Evolutionary conservation across 1,139 yeast genomes (phyloP).

Genomic region (Wickerhamomyces sp.): DNA sequence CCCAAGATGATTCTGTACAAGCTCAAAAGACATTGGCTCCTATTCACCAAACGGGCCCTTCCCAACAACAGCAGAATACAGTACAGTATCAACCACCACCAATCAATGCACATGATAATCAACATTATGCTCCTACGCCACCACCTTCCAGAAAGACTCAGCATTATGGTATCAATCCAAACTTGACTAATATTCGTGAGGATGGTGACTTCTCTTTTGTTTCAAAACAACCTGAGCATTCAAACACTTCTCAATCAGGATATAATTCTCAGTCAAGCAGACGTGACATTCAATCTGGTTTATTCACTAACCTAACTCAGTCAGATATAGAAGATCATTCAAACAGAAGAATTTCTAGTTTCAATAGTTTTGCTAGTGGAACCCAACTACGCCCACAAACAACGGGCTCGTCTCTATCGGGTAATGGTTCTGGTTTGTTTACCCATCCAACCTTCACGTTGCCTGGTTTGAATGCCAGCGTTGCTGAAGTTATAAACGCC

Average conservation of each 20-base stretch:
- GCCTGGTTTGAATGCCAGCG: constrained; percentile 69
- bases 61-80: neutral
- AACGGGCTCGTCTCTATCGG: constrained; percentile 31
- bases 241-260: constrained; percentile 11
- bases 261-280: constrained; percentile 21
- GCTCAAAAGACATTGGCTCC: neutral
- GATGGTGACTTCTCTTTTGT: constrained; percentile 18
- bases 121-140: constrained; percentile 35
- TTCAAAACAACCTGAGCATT: constrained; percentile 9
- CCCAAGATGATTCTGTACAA: constrained; percentile 1
- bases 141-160: constrained; percentile 63
- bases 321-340: constrained; percentile 29
- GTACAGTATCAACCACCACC: constrained; percentile 4
- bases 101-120: too few relatives aligned
- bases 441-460: constrained; percentile 51
- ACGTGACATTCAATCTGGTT: constrained; percentile 48
- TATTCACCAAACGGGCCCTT: neutral
- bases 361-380: constrained; percentile 20
- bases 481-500: constrained; percentile 81
- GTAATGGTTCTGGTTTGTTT: constrained; percentile 32
- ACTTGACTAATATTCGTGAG: constrained; percentile 22
- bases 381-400: constrained; percentile 31
- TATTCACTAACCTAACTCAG: constrained; percentile 47
- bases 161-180: constrained; percentile 9
- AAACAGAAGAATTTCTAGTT: constrained; percentile 21